Evolutionary conservation across 2,329 filamentous ascomycete species (phyloP), one percentile per base, ranked within the genome.

Genomic region (Elsinoe ampelina): DNA sequence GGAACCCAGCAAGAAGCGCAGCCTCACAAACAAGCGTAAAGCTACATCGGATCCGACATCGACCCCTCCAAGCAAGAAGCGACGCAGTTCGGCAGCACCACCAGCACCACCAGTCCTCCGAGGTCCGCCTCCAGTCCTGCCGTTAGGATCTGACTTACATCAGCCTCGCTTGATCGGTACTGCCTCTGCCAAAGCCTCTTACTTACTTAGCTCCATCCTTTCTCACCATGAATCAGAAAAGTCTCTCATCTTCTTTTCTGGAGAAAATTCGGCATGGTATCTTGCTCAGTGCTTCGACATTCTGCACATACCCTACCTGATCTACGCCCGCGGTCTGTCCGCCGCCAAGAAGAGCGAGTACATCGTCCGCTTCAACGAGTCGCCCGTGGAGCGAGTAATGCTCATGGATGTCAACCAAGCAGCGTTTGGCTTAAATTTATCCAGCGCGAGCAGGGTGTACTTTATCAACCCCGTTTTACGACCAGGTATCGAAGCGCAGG

Each of bases 331-430:
- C 62, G 75, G 76, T 1, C 72, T 90, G 1, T 77, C 78, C 1
- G 75, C 80, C 0, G 75, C 79, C 11, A 78, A 81, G 4, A 81
- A 87, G 58, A 82, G 86, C 0, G 80, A 86, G 64, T 95, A 95
- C 64, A 80, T 96, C 0, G 80, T 83, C 0, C 80, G 84, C 0
- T 96, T 96, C 71, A 89, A 91, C 60, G 74, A 84, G 41, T 83
- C 81, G 15, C 72, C 78, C 0, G 78, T 79, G 6, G 83, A 91
- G 57, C 81, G 88, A 5, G 89, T 96, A 0, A 74, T 96, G 1
- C 77, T 96, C 1, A 95, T 96, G 86, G 90, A 95, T 65, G 80
- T 96, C n/a, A 82, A 82, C 1, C 89, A 93, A 66, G 91, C 91
- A 30, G 89, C 91, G 0, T 89, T 91, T 60, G 92, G 92, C 0